Evolutionary conservation across 371 early-diverging fungal species (phyloP).

Genomic region (Globomyces sp.): DNA sequence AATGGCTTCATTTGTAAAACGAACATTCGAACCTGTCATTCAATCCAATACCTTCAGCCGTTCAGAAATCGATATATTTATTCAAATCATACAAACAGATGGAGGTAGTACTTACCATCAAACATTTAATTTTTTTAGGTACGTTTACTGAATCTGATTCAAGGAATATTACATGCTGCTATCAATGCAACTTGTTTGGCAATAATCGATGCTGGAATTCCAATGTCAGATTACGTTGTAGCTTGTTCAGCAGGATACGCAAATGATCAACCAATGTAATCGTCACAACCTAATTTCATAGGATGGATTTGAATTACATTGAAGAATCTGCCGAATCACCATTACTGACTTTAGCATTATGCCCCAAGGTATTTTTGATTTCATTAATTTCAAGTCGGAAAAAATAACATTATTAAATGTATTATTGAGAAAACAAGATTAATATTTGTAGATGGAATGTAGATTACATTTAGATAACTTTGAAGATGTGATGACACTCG

Average conservation of each 20-base stretch:
- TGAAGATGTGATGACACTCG: conserved; percentile 71
- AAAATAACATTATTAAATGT: neutral
- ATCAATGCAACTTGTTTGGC: conserved; percentile 95
- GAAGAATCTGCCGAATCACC: conserved; percentile 86
- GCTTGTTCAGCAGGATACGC: conserved; percentile 93
- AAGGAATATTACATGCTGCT: conserved; percentile 35
- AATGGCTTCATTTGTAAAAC: conserved; percentile 76
- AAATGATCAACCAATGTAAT: conserved; percentile 68
- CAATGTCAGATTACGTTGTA: conserved; percentile 93
- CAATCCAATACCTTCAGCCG: conserved; percentile 60
- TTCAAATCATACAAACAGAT: conserved; percentile 90
- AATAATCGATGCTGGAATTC: conserved; percentile 94
- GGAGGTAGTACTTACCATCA: conserved; percentile 60
- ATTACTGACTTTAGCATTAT: conserved; percentile 82
- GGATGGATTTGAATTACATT: conserved; percentile 78
- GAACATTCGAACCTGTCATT: conserved; percentile 88
- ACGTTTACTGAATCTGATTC: neutral
- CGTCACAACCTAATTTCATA: no score
- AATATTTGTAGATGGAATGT: conserved; percentile 75
- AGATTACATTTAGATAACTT: conserved; percentile 82
- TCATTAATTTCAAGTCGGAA: conserved; percentile 60
- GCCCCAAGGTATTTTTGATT: conserved; percentile 74
- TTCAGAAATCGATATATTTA: conserved; percentile 87
- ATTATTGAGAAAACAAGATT: neutral
- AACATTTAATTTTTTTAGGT: neutral